These are phyloP conservation scores for Ulvella scutata DNA, from an alignment of 139 green algal species.

Conservation along the genomic window DNA sequence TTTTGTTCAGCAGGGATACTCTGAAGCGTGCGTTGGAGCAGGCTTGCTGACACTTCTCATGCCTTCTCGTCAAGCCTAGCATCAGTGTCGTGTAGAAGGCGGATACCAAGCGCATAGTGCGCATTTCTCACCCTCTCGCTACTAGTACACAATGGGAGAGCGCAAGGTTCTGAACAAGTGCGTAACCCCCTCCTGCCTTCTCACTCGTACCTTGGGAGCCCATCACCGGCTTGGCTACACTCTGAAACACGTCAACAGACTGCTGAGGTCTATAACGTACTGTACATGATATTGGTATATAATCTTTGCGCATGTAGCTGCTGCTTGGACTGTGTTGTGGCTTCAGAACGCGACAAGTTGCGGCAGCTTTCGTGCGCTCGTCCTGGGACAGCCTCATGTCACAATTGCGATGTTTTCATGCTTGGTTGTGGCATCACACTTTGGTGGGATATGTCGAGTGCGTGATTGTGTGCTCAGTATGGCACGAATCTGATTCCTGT, in stretches of 20 bases:
- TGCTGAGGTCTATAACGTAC: too few relatives aligned
- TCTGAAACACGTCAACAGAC: neutral
- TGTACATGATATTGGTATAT: too few relatives aligned
- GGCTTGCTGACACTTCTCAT: too few relatives aligned
- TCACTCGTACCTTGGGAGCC: slow-evolving; percentile 21
- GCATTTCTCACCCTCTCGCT: neutral
- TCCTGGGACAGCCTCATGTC: slow-evolving; percentile 2
- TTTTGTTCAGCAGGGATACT: too few relatives aligned
- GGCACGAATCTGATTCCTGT: slow-evolving; percentile 7
- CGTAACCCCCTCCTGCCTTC: too few relatives aligned
- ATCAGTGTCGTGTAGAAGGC: neutral
- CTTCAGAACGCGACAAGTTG: too few relatives aligned
- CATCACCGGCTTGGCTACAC: slow-evolving; percentile 8
- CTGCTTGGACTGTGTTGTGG: too few relatives aligned
- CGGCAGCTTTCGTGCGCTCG: neutral
- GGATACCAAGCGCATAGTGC: neutral
- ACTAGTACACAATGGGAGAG: slow-evolving; percentile 42
- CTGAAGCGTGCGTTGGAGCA: too few relatives aligned
- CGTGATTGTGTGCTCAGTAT: neutral
- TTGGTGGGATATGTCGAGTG: neutral
- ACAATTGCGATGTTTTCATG: neutral
- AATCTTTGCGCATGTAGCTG: too few relatives aligned
- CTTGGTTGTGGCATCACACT: neutral
- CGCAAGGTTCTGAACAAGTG: slow-evolving; percentile 63
- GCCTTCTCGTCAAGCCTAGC: too few relatives aligned